phyloP scores from a whole-genome alignment of 2,329 filamentous ascomycete genomes.

The Aureobasidium sp. region DNA sequence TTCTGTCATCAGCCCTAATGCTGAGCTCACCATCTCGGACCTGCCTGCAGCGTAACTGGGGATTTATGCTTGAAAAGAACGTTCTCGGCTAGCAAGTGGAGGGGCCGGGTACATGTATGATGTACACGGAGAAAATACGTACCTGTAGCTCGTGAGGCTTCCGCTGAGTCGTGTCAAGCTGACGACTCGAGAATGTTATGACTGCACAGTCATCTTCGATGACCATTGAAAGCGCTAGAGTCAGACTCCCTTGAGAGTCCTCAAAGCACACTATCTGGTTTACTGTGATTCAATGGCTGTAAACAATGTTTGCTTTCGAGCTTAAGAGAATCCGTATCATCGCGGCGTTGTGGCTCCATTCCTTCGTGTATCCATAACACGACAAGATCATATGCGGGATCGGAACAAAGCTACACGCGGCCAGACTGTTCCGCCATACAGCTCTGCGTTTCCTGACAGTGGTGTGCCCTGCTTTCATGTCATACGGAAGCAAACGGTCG shows the following conservation, averaged over 20 bases:
- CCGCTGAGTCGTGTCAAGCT: neutral
- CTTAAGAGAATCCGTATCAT: neutral
- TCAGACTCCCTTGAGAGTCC: neutral
- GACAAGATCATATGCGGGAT: neutral
- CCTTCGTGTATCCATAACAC: neutral
- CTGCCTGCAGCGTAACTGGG: neutral
- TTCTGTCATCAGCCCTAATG: neutral
- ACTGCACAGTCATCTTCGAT: neutral
- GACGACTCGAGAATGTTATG: neutral
- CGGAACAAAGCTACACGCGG: neutral
- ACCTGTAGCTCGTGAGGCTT: neutral
- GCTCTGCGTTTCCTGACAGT: neutral
- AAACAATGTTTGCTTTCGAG: neutral
- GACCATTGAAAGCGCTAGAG: neutral
- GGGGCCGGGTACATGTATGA: neutral
- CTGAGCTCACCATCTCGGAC: neutral
- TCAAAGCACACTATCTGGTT: neutral
- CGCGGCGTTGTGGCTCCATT: neutral
- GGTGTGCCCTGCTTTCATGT: neutral
- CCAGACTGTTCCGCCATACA: neutral
- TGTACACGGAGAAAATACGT: conserved; percentile 1
- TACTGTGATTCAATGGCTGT: neutral
- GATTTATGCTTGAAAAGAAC: conserved; percentile 6
- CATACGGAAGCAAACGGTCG: neutral
- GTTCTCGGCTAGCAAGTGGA: neutral